Conservation (phyloP, 345 rosid species). For the Citrus maxima region DNA sequence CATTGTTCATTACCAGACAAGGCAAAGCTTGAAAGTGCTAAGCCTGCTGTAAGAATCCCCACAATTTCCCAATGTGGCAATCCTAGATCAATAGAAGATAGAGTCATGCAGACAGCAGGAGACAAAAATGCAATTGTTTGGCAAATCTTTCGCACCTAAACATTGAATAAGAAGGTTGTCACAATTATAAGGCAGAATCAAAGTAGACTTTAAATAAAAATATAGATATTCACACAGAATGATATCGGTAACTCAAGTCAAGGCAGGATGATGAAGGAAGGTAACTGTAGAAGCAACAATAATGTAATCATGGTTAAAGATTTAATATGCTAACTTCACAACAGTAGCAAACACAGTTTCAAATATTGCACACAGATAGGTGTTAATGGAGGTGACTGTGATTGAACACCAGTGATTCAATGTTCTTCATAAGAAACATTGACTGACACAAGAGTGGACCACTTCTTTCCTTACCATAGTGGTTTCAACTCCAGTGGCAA, state of each 20-base stretch:
- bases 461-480: constrained; percentile 54
- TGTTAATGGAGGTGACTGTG: background rate
- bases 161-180: constrained; percentile 13
- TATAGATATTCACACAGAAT: background rate
- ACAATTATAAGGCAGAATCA: background rate
- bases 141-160: constrained; percentile 89
- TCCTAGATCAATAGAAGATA: constrained; percentile 85
- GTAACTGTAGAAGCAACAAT: background rate
- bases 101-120: constrained; percentile 87
- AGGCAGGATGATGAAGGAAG: background rate
- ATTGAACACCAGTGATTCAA: background rate
- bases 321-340: background rate
- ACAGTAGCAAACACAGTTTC: background rate
- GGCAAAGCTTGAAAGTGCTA: constrained; percentile 91
- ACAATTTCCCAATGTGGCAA: constrained; percentile 92
- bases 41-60: constrained; percentile 79
- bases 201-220: background rate
- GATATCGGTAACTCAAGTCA: background rate
- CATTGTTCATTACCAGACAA: constrained; percentile 59
- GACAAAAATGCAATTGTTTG: constrained; percentile 85
- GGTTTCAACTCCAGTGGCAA: constrained; percentile 73
- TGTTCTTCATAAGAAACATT: background rate
- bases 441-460: constrained; percentile 13
- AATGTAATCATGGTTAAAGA: background rate
- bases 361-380: background rate